phyloP scores from a whole-genome alignment of 73 alveolate genomes.

The Breviolum minutum region DNA sequence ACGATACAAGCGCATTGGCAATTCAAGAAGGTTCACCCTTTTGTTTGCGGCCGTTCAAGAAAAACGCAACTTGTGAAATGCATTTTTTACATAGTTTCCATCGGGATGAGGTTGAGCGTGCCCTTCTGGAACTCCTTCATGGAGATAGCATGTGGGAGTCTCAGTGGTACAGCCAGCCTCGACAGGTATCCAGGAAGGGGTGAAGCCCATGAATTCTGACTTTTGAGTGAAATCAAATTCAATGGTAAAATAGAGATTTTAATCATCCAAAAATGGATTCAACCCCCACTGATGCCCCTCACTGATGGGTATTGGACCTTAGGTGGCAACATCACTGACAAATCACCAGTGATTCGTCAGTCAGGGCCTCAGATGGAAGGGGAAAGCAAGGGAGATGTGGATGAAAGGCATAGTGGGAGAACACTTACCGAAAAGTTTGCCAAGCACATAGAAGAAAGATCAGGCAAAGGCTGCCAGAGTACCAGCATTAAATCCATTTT shows the following conservation, averaged over 20 bases:
- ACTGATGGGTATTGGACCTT: not conserved
- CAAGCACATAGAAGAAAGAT: no score
- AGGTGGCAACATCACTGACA: constrained; percentile 92
- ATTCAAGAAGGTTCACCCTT: no score
- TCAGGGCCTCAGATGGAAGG: not conserved
- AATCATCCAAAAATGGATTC: not conserved
- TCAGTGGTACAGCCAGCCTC: not conserved
- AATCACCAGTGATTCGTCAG: constrained; percentile 84
- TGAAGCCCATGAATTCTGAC: no score
- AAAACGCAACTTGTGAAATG: no score
- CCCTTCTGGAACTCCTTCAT: constrained; percentile 91
- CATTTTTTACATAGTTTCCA: no score
- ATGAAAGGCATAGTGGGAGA: not conserved
- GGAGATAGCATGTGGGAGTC: constrained; percentile 66
- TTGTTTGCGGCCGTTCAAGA: no score
- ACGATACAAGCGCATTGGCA: no score
- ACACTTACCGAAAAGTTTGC: no score
- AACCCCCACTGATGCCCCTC: no score
- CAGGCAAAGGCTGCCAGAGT: no score
- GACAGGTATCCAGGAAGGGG: no score
- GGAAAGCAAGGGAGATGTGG: not conserved
- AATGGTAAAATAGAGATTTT: not conserved
- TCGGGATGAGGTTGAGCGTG: constrained; percentile 58
- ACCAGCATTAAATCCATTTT: no score
- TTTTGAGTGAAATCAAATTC: not conserved